These are phyloP conservation scores for Epichloe scottii DNA, from an alignment of 2,329 filamentous ascomycete genomes.

Conservation along the genomic window DNA sequence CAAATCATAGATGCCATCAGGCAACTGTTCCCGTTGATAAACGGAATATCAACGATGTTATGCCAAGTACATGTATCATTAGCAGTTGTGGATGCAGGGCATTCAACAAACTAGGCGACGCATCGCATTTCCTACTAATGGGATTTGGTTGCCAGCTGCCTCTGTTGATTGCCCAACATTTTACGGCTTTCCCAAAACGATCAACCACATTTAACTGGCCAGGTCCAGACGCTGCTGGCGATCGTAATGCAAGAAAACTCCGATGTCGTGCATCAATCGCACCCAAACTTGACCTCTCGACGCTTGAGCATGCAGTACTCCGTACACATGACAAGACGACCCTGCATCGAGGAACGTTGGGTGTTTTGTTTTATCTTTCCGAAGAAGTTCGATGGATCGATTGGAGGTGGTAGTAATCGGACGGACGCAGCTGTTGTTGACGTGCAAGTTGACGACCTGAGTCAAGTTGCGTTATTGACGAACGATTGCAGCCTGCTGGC, in stretches of 20 bases:
- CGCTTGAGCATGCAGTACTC: not conserved
- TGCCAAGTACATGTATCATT: not conserved
- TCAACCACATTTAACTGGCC: not conserved
- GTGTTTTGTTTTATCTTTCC: not conserved
- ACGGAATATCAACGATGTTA: too few species aligned
- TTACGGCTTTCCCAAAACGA: not conserved
- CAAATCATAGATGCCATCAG: too few species aligned
- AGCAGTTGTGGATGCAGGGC: not conserved
- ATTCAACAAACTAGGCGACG: not conserved
- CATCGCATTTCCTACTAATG: not conserved
- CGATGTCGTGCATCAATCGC: conserved; percentile 1
- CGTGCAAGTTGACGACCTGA: too few species aligned
- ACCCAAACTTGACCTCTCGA: not conserved
- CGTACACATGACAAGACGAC: not conserved
- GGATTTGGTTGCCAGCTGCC: not conserved
- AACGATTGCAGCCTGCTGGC: not conserved
- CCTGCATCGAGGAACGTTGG: not conserved
- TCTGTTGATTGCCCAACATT: not conserved
- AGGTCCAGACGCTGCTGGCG: not conserved
- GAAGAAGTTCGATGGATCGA: too few species aligned
- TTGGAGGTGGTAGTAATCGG: too few species aligned
- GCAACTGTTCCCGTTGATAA: too few species aligned
- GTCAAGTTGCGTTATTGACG: too few species aligned
- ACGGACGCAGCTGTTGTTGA: too few species aligned
- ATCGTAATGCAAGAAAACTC: conserved; percentile 1